Evolutionary conservation across 257 asterid species (phyloP).

Genomic region (Nicotiana knightiana): DNA sequence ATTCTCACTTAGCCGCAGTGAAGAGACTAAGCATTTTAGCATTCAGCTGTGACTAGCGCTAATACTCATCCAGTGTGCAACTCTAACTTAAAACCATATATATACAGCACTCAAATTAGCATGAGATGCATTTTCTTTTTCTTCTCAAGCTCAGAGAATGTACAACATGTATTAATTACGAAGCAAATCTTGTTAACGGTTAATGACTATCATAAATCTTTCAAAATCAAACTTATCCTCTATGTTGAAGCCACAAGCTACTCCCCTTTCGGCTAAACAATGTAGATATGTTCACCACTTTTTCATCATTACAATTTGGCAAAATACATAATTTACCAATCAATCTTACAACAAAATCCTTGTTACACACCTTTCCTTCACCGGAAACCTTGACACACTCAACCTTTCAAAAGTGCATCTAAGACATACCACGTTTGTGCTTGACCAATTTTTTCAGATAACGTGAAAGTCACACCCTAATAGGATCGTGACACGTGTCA

Average conservation of each 20-base stretch:
- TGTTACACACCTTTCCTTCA: too few relatives aligned
- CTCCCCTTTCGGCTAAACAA: background rate
- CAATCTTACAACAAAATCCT: too few relatives aligned
- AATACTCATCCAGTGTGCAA: background rate
- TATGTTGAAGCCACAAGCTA: background rate
- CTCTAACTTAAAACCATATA: background rate
- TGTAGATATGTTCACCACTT: background rate
- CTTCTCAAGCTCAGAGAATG: background rate
- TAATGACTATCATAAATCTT: background rate
- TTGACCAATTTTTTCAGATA: too few relatives aligned
- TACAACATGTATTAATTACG: background rate
- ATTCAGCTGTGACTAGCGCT: constrained; percentile 19
- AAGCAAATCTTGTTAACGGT: background rate
- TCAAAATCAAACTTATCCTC: background rate
- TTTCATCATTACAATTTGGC: too few relatives aligned
- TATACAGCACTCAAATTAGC: background rate
- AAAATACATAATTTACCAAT: too few relatives aligned
- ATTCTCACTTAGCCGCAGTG: constrained; percentile 34
- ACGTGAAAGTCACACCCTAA: too few relatives aligned
- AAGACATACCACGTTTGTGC: too few relatives aligned
- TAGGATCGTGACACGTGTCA: too few relatives aligned
- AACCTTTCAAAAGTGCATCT: too few relatives aligned
- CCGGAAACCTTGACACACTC: too few relatives aligned
- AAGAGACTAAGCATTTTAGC: constrained; percentile 36
- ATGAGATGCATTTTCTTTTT: background rate